Base-by-base conservation (phyloP, 805 yeast species). In the Nakazawaea pomicola region DNA sequence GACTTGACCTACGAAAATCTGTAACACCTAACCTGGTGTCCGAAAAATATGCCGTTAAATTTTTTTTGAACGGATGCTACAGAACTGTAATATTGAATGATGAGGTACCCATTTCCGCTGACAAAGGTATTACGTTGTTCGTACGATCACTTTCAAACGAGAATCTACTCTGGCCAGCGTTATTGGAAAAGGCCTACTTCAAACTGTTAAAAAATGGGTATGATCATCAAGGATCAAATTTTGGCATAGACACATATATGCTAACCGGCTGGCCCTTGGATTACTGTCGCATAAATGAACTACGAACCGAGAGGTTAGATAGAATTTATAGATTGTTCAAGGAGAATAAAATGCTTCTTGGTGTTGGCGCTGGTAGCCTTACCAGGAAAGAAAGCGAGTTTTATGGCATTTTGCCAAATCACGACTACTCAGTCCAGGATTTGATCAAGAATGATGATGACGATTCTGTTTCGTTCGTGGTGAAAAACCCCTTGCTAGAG, bases 211-310 rank as follows among this genome's bases (percentile, higher is more conserved):
- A 64, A 2, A 45, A 58, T 20, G 83, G 87, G 3, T 82, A 82
- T 50, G 64, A 64, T n/a, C 74, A 78, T 35, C 52, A 56, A 1
- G 96, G 96, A 0, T 86, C 95, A 0, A 86, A 88, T 54, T 76
- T 85, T 52, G 83, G 83, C 2, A 63, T 70, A 11, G 96, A 85
- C 52, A 72, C 84, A 0, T 85, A 63, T 50, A 58, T 77, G 31
- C 49, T 89, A 2, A 67, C 79, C 2, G 88, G 90, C 1, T 88
- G 84, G 80, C 55, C 82, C 6, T 95, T 96, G 0, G 89, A 85
- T 44, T 69, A 68, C 39, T 45, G 63, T 2, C 49, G 64, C 1
- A 55, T 62, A 1, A 54, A 65, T 7, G 52, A 62, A 7, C 56
- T 72, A 4, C 54, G 61, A 16, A 46, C 36, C 11, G 45, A 40